Evolutionary conservation across 2,329 filamentous ascomycete genomes (phyloP), one percentile per base, ranked within the genome.

Genomic region (Aotearoamyces nothofagi): DNA sequence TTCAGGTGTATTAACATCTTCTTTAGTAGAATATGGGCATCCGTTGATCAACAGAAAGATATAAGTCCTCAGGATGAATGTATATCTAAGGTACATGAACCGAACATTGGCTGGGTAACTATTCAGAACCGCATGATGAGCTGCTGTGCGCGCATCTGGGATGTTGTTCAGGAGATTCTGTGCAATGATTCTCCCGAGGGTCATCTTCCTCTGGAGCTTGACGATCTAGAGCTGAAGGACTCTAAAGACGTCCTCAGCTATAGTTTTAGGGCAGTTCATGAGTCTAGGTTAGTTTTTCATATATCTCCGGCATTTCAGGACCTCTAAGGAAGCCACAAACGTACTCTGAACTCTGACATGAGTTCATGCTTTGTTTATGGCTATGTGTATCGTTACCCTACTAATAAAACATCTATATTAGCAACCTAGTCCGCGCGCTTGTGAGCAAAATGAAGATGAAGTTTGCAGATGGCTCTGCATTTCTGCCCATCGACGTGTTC

Each of bases 131-230:
- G 68, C 3, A 63, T 84, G 2, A 55, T 81, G 9, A 43, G 46
- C 2, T 61, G 66, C 34, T 78, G 83, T 33, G 55, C 63, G 27
- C 61, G 65, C n/a, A 69, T 92, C 5, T 98, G 90, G 90, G 44
- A 55, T 1, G 65, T 70, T 15, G 82, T 94, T 4, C 69, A 69
- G 41, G 66, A 74, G 29, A 70, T 92, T 4, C 65, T 98, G 1
- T 98, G 90, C 45, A 78, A 92, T 37, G 90, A 94, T 53, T 92
- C 90, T 1, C 90, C 92, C 0, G 90, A 98, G 54, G 87, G 87
- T 0, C 76, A 90, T 49, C 58, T 82, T 3, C 78, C 76, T 0
- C 73, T 86, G 29, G 80, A 87, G 15, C 51, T 82, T n/a, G 70
- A 79, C 30, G 75, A 78, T 17, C 57, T 69, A 10, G 66, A 77